Evolutionary conservation across 768 basidiomycete species (phyloP).

Genomic region (Mycena vulgaris): DNA sequence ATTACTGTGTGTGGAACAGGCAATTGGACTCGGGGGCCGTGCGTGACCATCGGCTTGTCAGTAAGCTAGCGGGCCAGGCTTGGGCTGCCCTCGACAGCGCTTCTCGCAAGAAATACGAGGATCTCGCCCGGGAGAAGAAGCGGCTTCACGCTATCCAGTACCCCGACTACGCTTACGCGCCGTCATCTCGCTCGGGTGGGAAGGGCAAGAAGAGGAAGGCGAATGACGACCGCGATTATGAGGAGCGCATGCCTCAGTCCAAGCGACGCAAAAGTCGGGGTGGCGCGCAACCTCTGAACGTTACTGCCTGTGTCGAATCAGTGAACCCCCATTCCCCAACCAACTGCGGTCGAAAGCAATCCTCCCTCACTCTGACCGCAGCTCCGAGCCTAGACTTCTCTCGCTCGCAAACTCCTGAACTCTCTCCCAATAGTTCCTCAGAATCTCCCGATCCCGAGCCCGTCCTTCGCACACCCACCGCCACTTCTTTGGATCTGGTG

Average conservation of each 20-base stretch:
- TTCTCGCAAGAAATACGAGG: slow-evolving; percentile 46
- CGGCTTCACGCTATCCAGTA: slow-evolving; percentile 60
- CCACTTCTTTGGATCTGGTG: background rate
- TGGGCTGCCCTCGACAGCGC: slow-evolving; percentile 69
- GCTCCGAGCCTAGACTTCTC: slow-evolving; percentile 8
- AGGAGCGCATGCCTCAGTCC: slow-evolving; percentile 47
- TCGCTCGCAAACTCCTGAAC: slow-evolving; percentile 26
- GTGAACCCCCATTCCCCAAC: background rate
- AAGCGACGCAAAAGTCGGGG: slow-evolving; percentile 25
- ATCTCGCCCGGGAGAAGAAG: slow-evolving; percentile 24
- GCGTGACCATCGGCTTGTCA: slow-evolving; percentile 78
- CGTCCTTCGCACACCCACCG: slow-evolving; percentile 12
- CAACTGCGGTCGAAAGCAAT: background rate
- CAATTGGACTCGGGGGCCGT: slow-evolving; percentile 62
- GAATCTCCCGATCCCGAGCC: slow-evolving; percentile 25
- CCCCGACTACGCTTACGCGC: slow-evolving; percentile 72
- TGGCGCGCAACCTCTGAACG: background rate
- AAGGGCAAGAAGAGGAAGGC: slow-evolving; percentile 55
- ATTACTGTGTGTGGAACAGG: slow-evolving; percentile 70
- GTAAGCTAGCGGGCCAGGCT: slow-evolving; percentile 71
- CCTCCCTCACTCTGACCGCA: background rate
- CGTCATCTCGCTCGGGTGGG: slow-evolving; percentile 46
- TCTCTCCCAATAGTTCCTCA: slow-evolving; percentile 28
- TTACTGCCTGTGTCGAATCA: background rate
- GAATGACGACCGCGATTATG: slow-evolving; percentile 51